Percentiles rank a stretch among this genome's conserved stretches.
Conservation (phyloP, 805 yeast genomes). For the Wickerhamiella australiensis region DNA sequence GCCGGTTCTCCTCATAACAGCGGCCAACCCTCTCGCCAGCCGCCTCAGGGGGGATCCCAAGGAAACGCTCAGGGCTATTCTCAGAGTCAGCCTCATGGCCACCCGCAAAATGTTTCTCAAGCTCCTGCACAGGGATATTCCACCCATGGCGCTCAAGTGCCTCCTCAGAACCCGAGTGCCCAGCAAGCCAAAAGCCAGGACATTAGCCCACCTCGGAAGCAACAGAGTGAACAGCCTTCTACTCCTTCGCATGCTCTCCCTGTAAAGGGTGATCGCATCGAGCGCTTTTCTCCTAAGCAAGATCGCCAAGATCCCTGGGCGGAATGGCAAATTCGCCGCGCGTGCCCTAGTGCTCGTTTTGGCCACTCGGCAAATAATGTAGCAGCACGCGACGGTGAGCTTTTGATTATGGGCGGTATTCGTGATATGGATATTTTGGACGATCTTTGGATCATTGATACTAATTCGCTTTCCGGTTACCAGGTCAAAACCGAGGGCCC, state of each 20-base stretch:
- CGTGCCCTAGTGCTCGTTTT: slow-evolving; percentile 86
- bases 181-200: not conserved
- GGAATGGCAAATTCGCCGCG: slow-evolving; percentile 26
- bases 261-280: slow-evolving; percentile 9
- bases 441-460: slow-evolving; percentile 82
- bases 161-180: not conserved
- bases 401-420: slow-evolving; percentile 88
- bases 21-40: not conserved
- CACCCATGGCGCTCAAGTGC: not conserved
- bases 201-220: not conserved
- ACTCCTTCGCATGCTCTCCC: slow-evolving; percentile 5
- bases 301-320: slow-evolving; percentile 27
- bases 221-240: not conserved
- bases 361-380: slow-evolving; percentile 77
- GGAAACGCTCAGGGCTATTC: slow-evolving; percentile 2
- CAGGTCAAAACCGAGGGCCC: slow-evolving; percentile 71
- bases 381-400: slow-evolving; percentile 66
- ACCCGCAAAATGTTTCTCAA: too few relatives aligned
- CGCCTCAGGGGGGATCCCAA: slow-evolving; percentile 5
- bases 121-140: not conserved
- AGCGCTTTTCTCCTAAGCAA: slow-evolving; percentile 3
- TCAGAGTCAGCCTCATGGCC: not conserved
- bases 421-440: slow-evolving; percentile 88
- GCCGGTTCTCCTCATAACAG: not conserved
- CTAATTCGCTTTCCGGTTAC: slow-evolving; percentile 36